Evolutionary conservation across 169 alveolate species (phyloP), one percentile per base, ranked within the genome.

Genomic region (Plasmodium gonderi): DNA sequence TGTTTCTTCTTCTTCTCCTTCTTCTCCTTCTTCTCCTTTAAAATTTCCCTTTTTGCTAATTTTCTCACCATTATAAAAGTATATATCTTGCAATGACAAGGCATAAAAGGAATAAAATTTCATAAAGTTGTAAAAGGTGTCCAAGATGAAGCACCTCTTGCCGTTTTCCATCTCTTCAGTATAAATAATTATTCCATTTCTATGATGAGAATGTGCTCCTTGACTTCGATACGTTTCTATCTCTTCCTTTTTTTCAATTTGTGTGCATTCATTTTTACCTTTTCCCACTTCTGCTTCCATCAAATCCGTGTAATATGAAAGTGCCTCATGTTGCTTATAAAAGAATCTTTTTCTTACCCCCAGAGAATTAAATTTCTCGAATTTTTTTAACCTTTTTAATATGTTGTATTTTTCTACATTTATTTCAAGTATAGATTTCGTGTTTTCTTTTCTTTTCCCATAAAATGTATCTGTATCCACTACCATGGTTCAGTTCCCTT

Each of bases 241-340:
- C 23, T 5, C 31, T 7, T 20, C 38, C 75, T 20, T 38, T 42
- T 51, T 26, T 11, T 51, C 89, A 79, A 38, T 51, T 2, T 51
- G 20, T 33, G 72, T 33, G 4, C 40, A 17, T 9, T 36, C 89
- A 20, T 69, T 2, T 69, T 12, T n/a, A 42, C 72, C 36, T 47
- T 11, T 17, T 12, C 45, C 67, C 4, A 68, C 20, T 7, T 67
- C 36, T 47, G 12, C 54, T 12, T 75, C 67, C 4, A 68, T 20
- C 3, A 90, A 7, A 1, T 76, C 42, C 12, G 69, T 51, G 72
- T 90, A 90, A 67, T 78, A 79, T 8, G 69, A 77, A 60, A 90
- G 76, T n/a, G 81, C 94, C 31, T 90, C 91, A 23, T 79, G 94
- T 17, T 90, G 94, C 49, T 90, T 90, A 45, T 90, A 90, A 51